Base-by-base conservation (phyloP, 768 basidiomycete genomes). In the Mycena belliarum region DNA sequence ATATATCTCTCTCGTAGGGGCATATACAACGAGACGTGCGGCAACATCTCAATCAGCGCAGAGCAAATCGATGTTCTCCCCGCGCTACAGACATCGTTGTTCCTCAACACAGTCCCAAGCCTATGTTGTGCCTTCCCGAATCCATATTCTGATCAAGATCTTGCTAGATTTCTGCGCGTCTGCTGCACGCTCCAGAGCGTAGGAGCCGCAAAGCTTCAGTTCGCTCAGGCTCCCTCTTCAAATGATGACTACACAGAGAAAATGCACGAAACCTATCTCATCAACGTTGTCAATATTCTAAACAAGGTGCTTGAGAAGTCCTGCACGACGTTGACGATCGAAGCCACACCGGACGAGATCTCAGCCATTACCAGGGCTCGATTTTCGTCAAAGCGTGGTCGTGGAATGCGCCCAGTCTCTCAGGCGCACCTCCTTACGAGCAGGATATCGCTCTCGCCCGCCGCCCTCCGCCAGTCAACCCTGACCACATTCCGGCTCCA, bases 261-360 rank as follows among this genome's bases (percentile, higher is more conserved):
- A 38, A 18, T 16, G 3, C 57, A 42, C 7, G 37, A 26, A 24
- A 28, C 23, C 20, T 60, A 57, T 47, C 51, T 28, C 35, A n/a
- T 25, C 12, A 23, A 26, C 3, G 25, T 59, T 23, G 47, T 57
- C 16, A 42, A 38, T 4, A 32, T 28, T 20, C 38, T 63, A n/a
- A 60, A 60, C 32, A 43, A 35, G 32, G 53, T 63, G 0, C 35
- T 63, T 40, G 62, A 63, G 18, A 59, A 54, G 35, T 53, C 50
- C n/a, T 63, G 58, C 40, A 41, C 23, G 28, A 40, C 32, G 14
- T 38, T 63, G 37, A 57, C 58, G 1, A 45, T 63, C 29, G 44
- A 32, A 33, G 40, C 32, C 20, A n/a, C 8, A 9, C 14, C 20
- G 6, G 5, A 14, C 29, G 57, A 47, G n/a, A 24, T 10, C 8